phyloP scores from a whole-genome alignment of 2,329 filamentous ascomycete genomes.

The Coleophoma cylindrospora region DNA sequence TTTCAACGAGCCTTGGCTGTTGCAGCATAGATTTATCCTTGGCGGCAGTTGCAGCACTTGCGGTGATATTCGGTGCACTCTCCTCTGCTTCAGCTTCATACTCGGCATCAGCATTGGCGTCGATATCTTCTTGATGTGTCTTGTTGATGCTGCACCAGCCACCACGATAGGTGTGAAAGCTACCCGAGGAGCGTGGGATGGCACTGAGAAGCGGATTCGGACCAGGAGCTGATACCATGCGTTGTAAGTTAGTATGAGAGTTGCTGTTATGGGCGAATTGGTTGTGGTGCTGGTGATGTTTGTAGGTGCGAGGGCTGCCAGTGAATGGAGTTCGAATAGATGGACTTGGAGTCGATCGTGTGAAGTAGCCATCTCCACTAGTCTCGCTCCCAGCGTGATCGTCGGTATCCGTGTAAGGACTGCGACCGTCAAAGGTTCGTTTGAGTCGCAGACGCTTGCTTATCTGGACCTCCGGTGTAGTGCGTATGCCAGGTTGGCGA shows the following conservation, averaged over 20 bases:
- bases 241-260: slow-evolving; percentile 17
- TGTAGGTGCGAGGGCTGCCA: slow-evolving; percentile 15
- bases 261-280: slow-evolving; percentile 11
- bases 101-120: slow-evolving; percentile 16
- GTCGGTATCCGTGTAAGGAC: slow-evolving; percentile 36
- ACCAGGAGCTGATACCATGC: slow-evolving; percentile 5
- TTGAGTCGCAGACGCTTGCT: slow-evolving; percentile 25
- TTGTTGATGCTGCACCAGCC: slow-evolving; percentile 8
- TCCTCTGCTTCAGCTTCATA: slow-evolving; percentile 20
- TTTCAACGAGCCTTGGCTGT: slow-evolving; percentile 7
- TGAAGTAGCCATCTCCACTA: slow-evolving; percentile 20
- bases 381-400: slow-evolving; percentile 24
- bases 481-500: slow-evolving; percentile 5
- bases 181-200: slow-evolving; percentile 32
- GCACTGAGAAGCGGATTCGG: slow-evolving; percentile 39
- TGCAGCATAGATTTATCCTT: slow-evolving; percentile 8
- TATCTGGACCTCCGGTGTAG: slow-evolving; percentile 12
- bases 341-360: slow-evolving; percentile 8
- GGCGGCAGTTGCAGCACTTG: slow-evolving; percentile 3
- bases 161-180: neutral
- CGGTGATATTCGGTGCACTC: slow-evolving; percentile 8
- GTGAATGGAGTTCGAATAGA: slow-evolving; percentile 5
- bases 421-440: slow-evolving; percentile 28
- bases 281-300: slow-evolving; percentile 20
- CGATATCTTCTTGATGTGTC: slow-evolving; percentile 14